Evolutionary conservation across 192 early-diverging fungal genomes (phyloP).

Genomic region (Podila verticillata): DNA sequence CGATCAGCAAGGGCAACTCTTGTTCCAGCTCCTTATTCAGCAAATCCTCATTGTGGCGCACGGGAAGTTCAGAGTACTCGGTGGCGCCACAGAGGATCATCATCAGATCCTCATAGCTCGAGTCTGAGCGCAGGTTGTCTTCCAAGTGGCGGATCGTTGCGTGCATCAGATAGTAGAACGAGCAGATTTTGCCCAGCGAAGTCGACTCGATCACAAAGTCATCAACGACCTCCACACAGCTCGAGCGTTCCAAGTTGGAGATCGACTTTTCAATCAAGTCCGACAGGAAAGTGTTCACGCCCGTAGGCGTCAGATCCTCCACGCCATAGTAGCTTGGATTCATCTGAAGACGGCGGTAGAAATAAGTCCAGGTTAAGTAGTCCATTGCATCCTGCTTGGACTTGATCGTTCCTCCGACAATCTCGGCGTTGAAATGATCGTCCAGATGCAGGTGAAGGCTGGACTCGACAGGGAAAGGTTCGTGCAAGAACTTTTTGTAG

Average conservation of each 20-base stretch:
- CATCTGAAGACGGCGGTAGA: constrained; percentile 89
- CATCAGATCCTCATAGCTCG: constrained; percentile 70
- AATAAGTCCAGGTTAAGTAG: constrained; percentile 96
- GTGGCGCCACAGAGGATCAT: constrained; percentile 81
- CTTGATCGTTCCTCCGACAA: constrained; percentile 86
- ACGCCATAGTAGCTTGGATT: constrained; percentile 98
- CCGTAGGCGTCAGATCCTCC: constrained; percentile 72
- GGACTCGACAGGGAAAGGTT: constrained; percentile 93
- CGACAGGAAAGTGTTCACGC: constrained; percentile 82
- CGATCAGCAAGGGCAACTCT: constrained; percentile 72
- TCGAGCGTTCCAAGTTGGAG: constrained; percentile 69
- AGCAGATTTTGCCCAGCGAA: constrained; percentile 83
- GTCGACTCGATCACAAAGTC: constrained; percentile 78
- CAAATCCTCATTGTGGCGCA: constrained; percentile 95
- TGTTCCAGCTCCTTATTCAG: constrained; percentile 86
- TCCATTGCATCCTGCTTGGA: constrained; percentile 95
- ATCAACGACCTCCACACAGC: constrained; percentile 77
- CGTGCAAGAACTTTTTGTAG: constrained; percentile 97
- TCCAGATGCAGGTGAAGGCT: constrained; percentile 77
- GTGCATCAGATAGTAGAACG: constrained; percentile 92
- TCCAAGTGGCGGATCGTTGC: constrained; percentile 78
- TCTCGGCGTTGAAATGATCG: constrained; percentile 96
- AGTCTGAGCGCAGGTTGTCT: constrained; percentile 60
- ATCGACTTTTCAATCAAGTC: constrained; percentile 80
- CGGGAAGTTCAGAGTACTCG: constrained; percentile 93